Base-by-base conservation (phyloP, 1,139 yeast genomes). In the Geotrichum siamense region DNA sequence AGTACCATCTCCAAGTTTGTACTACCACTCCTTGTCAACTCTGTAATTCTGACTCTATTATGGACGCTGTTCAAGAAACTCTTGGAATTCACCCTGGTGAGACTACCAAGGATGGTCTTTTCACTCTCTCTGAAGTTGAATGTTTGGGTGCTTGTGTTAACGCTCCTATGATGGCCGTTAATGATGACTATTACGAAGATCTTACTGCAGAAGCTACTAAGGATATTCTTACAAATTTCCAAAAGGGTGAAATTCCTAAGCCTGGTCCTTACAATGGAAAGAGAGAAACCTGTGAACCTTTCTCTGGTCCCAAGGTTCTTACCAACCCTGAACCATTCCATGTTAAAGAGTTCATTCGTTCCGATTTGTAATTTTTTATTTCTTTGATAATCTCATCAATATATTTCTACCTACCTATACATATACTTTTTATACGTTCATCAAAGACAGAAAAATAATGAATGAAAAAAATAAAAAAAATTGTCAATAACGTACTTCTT, bases 61-160 rank as follows among this genome's bases (percentile, higher is more conserved):
- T 84, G 77, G 74, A 76, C 44, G 83, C 91, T 25, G 73, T 84
- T 46, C 72, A 75, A 56, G 67, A 70, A 39, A 75, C 78, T 56
- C 72, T 85, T 52, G 70, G 74, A 43, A 70, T 83, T 59, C 73
- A 78, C 61, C 85, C 89, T 16, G 94, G 94, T 51, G 79, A 84
- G 62, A 83, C 91, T 49, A 82, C 94, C 34, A 61, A 69, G 28
- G 94, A 85, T 66, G 79, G 79, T 34, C 67, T 81, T 55, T 85
- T 84, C 70, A 82, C 94, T 13, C 69, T 85, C 52, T 86, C 83
- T 56, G 95, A 85, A 65, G 94, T 85, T 48, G 95, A 85, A 66
- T 85, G 95, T 66, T 76, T 84, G 49, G 95, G 95, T 48, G 95
- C 95, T 6, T 85, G 95, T 71, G 87, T 84, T 46, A 85, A 85